Percentiles rank a stretch among this genome's conserved stretches.
These are phyloP conservation scores for Saraca asoca DNA, from an alignment of 331 rosid species.

Conservation along the genomic window DNA sequence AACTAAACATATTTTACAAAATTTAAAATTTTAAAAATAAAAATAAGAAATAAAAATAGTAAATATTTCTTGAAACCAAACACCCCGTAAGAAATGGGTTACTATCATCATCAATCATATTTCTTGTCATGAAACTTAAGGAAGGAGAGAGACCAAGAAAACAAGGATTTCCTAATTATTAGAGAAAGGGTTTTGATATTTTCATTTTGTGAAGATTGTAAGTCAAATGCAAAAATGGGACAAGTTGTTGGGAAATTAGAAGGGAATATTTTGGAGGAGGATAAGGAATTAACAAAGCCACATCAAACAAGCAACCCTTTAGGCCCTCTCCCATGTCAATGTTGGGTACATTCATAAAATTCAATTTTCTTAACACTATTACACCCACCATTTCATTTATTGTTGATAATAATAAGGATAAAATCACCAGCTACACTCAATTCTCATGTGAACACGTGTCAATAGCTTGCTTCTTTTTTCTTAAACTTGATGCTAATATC, in stretches of 20 bases:
- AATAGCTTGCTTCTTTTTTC: neutral
- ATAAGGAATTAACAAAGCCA: conserved; percentile 62
- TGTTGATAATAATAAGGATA: conserved; percentile 11
- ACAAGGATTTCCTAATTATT: no score
- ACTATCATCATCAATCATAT: conserved; percentile 25
- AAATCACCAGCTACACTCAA: conserved; percentile 24
- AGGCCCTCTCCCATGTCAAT: conserved; percentile 59
- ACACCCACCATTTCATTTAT: conserved; percentile 47
- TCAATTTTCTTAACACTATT: conserved; percentile 47
- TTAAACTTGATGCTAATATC: neutral
- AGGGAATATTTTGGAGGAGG: conserved; percentile 65
- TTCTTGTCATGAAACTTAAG: conserved; percentile 18
- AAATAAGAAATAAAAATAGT: no score
- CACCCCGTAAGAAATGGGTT: no score
- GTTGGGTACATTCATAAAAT: conserved; percentile 60
- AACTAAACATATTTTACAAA: no score
- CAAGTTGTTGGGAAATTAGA: conserved; percentile 54
- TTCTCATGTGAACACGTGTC: conserved; percentile 10
- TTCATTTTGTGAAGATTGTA: conserved; percentile 2
- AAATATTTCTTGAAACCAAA: no score
- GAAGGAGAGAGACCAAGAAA: conserved; percentile 1
- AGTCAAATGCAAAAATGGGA: conserved; percentile 40
- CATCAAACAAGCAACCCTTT: conserved; percentile 76
- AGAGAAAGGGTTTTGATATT: neutral
- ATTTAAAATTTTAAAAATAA: no score